A percentile compares a stretch with the other conserved stretches of the same genome.
phyloP scores from a whole-genome alignment of 2,329 filamentous ascomycete genomes.

The Beauveria rudraprayagi region DNA sequence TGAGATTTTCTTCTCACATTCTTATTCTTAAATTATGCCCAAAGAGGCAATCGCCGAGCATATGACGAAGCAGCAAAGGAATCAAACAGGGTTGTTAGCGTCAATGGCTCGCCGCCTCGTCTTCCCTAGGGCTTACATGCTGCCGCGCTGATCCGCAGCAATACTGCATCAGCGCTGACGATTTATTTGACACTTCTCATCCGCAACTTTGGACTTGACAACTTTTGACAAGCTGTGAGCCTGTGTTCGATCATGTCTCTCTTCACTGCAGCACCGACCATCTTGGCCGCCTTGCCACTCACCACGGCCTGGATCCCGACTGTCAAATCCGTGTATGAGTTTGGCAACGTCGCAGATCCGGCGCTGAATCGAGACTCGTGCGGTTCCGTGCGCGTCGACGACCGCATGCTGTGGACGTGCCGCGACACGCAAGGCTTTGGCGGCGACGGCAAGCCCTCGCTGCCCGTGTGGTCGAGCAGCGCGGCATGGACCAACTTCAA shows the following conservation, averaged over 20 bases:
- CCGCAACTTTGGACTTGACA: no score
- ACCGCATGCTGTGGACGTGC: constrained; percentile 9
- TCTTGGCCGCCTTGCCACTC: not conserved
- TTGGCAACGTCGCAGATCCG: constrained; percentile 2
- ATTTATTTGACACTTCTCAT: not conserved
- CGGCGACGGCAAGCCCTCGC: not conserved
- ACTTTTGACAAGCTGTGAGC: not conserved
- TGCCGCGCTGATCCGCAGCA: not conserved
- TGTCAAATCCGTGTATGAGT: constrained; percentile 11
- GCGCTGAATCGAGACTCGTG: constrained; percentile 9
- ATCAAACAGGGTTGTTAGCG: not conserved
- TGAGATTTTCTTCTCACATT: no score
- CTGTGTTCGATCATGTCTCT: not conserved
- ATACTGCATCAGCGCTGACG: not conserved
- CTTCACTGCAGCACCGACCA: not conserved
- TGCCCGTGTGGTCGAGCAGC: constrained; percentile 8
- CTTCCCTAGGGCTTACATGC: not conserved
- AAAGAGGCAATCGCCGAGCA: not conserved
- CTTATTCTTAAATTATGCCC: not conserved
- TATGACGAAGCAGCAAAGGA: not conserved
- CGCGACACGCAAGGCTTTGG: constrained; percentile 6
- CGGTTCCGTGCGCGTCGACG: constrained; percentile 5
- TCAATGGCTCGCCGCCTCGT: not conserved
- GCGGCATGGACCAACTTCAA: constrained; percentile 10
- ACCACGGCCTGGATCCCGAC: constrained; percentile 10